These are phyloP conservation scores for Zygosaccharomyces gambellarensis DNA, from an alignment of 805 yeast genomes.

Conservation along the genomic window DNA sequence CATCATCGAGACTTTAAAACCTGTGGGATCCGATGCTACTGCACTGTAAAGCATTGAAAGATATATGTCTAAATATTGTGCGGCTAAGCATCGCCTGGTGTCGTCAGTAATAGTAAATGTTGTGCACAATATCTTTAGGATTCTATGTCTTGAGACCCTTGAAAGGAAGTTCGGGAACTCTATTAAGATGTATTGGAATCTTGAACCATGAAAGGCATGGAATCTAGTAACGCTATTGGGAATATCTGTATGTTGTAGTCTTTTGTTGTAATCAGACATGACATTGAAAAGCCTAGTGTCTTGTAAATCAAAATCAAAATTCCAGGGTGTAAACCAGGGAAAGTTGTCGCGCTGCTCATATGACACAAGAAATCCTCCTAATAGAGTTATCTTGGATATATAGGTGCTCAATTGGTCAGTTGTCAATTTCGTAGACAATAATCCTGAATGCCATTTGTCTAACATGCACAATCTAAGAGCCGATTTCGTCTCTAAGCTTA, in stretches of 20 bases:
- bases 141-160: conserved; percentile 16
- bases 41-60: conserved; percentile 42
- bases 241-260: conserved; percentile 17
- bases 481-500: conserved; percentile 9
- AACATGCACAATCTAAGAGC: conserved; percentile 24
- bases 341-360: conserved; percentile 20
- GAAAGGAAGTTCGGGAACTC: conserved; percentile 21
- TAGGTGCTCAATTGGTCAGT: conserved; percentile 11
- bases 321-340: conserved; percentile 31
- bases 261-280: conserved; percentile 23
- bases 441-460: conserved; percentile 23
- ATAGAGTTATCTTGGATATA: conserved; percentile 21
- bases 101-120: conserved; percentile 36
- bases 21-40: conserved; percentile 25
- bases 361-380: conserved; percentile 31
- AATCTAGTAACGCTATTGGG: conserved; percentile 14
- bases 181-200: conserved; percentile 38
- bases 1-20: conserved; percentile 25
- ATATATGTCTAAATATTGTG: conserved; percentile 77
- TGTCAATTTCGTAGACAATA: conserved; percentile 12
- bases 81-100: conserved; percentile 48
- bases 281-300: conserved; percentile 15
- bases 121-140: conserved; percentile 22
- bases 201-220: conserved; percentile 37
- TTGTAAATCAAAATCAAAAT: conserved; percentile 13